Conservation (phyloP, 129 eudicot genomes). For the Kitagawia praeruptora region DNA sequence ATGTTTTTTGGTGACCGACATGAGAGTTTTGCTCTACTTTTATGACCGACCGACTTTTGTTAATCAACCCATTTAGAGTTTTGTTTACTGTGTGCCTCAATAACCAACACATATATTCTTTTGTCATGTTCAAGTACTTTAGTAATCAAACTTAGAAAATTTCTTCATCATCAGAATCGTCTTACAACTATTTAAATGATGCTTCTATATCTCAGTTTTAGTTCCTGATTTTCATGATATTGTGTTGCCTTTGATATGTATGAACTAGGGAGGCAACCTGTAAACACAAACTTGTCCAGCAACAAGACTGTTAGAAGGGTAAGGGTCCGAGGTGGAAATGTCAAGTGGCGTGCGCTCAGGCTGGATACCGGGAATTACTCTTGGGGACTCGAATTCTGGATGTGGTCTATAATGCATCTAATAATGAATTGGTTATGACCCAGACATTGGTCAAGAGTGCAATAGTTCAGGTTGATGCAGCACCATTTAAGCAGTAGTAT, state of each 20-base stretch:
- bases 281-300: conserved; percentile 7
- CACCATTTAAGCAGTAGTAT: conserved; percentile 15
- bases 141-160: background rate
- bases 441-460: conserved; percentile 14
- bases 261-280: conserved; percentile 10
- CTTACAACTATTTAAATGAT: no score
- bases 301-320: conserved; percentile 16
- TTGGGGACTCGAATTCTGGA: conserved; percentile 15
- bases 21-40: no score
- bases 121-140: background rate
- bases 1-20: no score
- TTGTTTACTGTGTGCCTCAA: no score
- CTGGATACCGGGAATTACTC: conserved; percentile 14
- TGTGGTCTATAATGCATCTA: conserved; percentile 12
- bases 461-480: conserved; percentile 14
- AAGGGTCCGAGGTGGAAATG: no score
- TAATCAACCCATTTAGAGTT: no score
- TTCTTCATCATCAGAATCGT: no score
- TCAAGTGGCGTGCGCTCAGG: conserved; percentile 11
- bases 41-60: no score
- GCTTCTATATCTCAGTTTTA: no score
- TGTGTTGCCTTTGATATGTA: background rate
- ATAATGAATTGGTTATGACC: conserved; percentile 8
- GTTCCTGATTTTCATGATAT: background rate
- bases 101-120: no score